These are phyloP conservation scores for Nicotiana sylvestris DNA, from an alignment of 257 asterid species.

Conservation along the genomic window DNA sequence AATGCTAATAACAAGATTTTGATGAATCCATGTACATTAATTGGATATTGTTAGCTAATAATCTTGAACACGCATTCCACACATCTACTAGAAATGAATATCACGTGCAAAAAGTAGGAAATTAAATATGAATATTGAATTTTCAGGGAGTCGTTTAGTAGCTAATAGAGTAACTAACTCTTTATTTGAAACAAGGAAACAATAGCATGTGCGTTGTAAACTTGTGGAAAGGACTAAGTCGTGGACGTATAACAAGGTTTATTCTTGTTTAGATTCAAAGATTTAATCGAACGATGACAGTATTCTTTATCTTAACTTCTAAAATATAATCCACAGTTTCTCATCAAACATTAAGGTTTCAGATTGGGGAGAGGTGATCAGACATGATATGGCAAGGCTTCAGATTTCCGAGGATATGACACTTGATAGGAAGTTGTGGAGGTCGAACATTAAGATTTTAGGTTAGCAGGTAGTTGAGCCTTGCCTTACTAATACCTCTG, in stretches of 20 bases:
- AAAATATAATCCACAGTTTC: neutral
- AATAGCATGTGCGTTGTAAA: neutral
- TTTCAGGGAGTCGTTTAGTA: neutral
- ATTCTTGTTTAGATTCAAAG: constrained; percentile 1
- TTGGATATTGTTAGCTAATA: neutral
- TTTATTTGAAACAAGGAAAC: neutral
- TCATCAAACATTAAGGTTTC: neutral
- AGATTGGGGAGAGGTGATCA: too few relatives aligned
- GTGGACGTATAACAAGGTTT: neutral
- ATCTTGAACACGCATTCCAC: neutral
- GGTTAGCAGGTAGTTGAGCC: too few relatives aligned
- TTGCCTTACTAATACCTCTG: too few relatives aligned
- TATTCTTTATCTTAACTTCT: neutral
- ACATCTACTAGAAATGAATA: neutral
- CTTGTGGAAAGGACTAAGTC: neutral
- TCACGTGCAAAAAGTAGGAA: neutral
- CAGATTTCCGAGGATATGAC: too few relatives aligned
- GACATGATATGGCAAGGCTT: too few relatives aligned
- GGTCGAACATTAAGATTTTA: too few relatives aligned
- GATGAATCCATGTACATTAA: neutral
- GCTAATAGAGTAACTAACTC: neutral
- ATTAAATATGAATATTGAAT: neutral
- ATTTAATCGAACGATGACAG: constrained; percentile 12
- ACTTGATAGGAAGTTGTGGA: too few relatives aligned
- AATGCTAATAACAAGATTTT: neutral